These are phyloP conservation scores for Boletus albobrunnescens DNA, from an alignment of 1,284 basidiomycete species.

Conservation along the genomic window DNA sequence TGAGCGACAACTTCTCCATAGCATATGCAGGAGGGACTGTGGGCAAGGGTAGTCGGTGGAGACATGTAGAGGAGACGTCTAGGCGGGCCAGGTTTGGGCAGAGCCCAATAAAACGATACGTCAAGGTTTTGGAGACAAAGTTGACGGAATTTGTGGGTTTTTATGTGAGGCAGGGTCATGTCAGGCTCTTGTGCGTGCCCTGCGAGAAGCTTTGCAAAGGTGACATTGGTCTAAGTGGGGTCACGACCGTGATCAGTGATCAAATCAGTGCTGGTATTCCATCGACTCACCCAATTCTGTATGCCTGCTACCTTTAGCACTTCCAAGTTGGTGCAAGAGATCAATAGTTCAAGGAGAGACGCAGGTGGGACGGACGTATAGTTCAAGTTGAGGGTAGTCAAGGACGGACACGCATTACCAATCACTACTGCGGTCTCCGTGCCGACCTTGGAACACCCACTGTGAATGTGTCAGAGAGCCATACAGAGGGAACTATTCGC, in stretches of 20 bases:
- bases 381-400: slow-evolving; percentile 54
- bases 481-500: background rate
- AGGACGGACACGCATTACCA: slow-evolving; percentile 41
- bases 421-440: slow-evolving; percentile 44
- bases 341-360: slow-evolving; percentile 45
- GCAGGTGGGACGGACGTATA: slow-evolving; percentile 54
- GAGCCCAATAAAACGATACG: slow-evolving; percentile 41
- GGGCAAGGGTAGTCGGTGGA: slow-evolving; percentile 35
- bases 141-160: slow-evolving; percentile 58
- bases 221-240: slow-evolving; percentile 51
- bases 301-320: slow-evolving; percentile 63
- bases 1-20: slow-evolving; percentile 59
- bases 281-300: slow-evolving; percentile 49
- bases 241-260: background rate
- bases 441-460: slow-evolving; percentile 57
- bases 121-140: slow-evolving; percentile 47
- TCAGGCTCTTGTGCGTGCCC: slow-evolving; percentile 26
- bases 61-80: slow-evolving; percentile 62
- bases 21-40: slow-evolving; percentile 15
- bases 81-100: slow-evolving; percentile 53
- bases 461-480: slow-evolving; percentile 28
- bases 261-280: background rate
- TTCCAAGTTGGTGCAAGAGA: slow-evolving; percentile 42
- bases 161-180: slow-evolving; percentile 39
- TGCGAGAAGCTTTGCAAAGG: slow-evolving; percentile 45